Evolutionary conservation across 768 basidiomycete genomes (phyloP), one percentile per base, ranked within the genome.

Genomic region (Trametes cingulata): DNA sequence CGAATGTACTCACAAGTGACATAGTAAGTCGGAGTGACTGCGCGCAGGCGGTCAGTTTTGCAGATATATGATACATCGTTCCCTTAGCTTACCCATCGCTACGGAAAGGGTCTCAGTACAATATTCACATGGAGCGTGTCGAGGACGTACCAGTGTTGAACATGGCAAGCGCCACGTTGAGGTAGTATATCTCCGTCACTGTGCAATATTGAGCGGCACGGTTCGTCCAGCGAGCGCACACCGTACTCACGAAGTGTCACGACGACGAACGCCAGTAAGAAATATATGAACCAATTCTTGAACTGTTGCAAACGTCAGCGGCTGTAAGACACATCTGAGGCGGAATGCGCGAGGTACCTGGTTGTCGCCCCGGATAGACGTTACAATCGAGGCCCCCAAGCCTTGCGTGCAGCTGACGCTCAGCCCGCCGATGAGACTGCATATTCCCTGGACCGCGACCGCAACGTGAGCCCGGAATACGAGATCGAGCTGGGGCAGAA

Each of bases 391-490:
- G 29, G 91, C 82, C 46, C 95, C 93, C 25, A 96, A 80, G 43
- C 95, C 95, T 49, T 92, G 93, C 12, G 93, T 95, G 56, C 94
- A 94, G 66, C 89, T 91, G 61, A 94, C 92, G 58, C 88, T 90
- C 39, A 94, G 85, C 0, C 95, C 95, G 14, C 95, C 95, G 68
- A 98, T 96, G 78, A 96, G 86, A 63, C 88, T 91, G 73, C 95
- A 98, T 40, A 97, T 90, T n/a, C 80, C 77, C 64, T 65, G 47
- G 15, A 19, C 5, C n/a, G 12, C 2, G 13, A 13, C 2, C 10
- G 49, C 25, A 9, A 15, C 2, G 2, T 1, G 6, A 6, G 29
- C 7, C 1, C 15, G 24, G 36, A 13, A 15, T 22, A n/a, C 9
- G 47, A 52, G 35, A 25, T n/a, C n/a, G n/a, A 17, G 7, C 6